Percentiles rank a stretch among this genome's conserved stretches.
Conservation (phyloP, 140 eudicot species). For the Senecio squalidus region DNA sequence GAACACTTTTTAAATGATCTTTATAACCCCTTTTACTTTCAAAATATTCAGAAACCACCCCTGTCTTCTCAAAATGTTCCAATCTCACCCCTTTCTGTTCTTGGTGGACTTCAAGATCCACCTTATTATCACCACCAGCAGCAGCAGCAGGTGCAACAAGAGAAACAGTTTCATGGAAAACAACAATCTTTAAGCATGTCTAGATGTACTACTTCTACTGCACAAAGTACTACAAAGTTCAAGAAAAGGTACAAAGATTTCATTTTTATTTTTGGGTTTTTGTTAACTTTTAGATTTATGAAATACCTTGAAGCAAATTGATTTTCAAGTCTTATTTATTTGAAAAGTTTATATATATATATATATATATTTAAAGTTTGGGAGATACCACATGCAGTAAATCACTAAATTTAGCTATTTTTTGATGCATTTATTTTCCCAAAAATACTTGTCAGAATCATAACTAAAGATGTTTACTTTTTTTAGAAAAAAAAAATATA, state of each 20-base stretch:
- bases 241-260: conserved; percentile 56
- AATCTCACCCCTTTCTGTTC: conserved; percentile 64
- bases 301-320: conserved; percentile 14
- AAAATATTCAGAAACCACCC: conserved; percentile 27
- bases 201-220: conserved; percentile 25
- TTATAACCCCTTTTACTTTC: conserved; percentile 29
- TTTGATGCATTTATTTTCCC: background rate
- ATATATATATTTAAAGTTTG: conserved; percentile 5
- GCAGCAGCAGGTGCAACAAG: conserved; percentile 19
- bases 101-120: conserved; percentile 60
- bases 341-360: too few species aligned
- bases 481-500: background rate
- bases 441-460: conserved; percentile 13
- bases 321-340: background rate
- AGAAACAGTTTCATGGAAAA: conserved; percentile 28
- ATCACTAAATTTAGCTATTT: conserved; percentile 2
- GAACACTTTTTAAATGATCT: conserved; percentile 37
- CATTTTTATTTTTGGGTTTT: conserved; percentile 4
- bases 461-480: background rate
- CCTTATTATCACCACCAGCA: conserved; percentile 16
- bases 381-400: conserved; percentile 28
- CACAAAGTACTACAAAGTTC: conserved; percentile 50
- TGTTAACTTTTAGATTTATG: background rate
- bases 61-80: conserved; percentile 32
- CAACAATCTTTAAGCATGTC: conserved; percentile 19